A percentile compares a stretch with the other conserved stretches of the same genome.
phyloP scores from a whole-genome alignment of 176 grass and related monocot species.

The Rhipidocladum racemiflorum region DNA sequence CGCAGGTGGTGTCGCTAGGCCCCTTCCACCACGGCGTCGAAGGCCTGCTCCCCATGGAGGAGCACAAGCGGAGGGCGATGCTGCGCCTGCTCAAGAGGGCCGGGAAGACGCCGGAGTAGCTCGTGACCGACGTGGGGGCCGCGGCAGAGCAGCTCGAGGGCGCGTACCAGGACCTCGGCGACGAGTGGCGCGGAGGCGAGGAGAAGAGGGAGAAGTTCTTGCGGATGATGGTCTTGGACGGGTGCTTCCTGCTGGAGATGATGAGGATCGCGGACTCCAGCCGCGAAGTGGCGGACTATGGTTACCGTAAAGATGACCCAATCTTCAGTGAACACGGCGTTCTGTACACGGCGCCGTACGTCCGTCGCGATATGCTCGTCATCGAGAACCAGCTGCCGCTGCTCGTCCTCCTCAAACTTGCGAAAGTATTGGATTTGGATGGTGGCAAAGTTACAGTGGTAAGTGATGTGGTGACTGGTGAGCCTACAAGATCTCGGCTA shows the following conservation, averaged over 20 bases:
- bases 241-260: conserved; percentile 60
- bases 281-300: too few species aligned
- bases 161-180: conserved; percentile 37
- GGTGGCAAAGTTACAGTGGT: too few species aligned
- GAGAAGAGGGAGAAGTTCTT: conserved; percentile 15
- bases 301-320: conserved; percentile 22
- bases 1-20: conserved; percentile 64
- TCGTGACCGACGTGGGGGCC: conserved; percentile 24
- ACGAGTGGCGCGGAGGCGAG: conserved; percentile 15
- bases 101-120: too few species aligned
- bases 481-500: too few species aligned
- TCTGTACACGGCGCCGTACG: conserved; percentile 43
- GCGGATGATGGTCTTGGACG: conserved; percentile 47
- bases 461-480: too few species aligned
- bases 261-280: conserved; percentile 24
- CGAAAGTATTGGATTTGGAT: too few species aligned
- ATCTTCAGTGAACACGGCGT: conserved; percentile 44
- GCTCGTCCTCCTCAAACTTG: conserved; percentile 23
- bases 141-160: conserved; percentile 24
- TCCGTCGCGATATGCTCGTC: conserved; percentile 53
- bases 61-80: too few species aligned
- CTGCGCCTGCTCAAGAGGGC: too few species aligned
- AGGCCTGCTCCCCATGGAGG: conserved; percentile 23
- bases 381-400: conserved; percentile 59
- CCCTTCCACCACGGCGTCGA: conserved; percentile 52